phyloP scores from a whole-genome alignment of 805 yeast species.

The Candida piceae region DNA sequence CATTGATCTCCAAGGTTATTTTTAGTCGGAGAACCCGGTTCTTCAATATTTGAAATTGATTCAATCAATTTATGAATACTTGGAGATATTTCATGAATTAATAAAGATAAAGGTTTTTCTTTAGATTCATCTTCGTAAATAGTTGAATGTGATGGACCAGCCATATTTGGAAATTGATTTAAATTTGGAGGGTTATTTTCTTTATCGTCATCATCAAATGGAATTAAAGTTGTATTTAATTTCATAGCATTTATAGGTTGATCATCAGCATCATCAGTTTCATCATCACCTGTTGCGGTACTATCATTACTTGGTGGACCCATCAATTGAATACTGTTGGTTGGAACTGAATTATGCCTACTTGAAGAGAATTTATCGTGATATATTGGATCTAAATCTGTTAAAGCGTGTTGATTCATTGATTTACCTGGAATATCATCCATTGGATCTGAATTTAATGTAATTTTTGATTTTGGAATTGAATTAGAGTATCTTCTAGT shows the following conservation, averaged over 20 bases:
- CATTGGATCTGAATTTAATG: neutral
- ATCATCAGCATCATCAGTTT: slow-evolving; percentile 30
- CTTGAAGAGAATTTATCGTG: slow-evolving; percentile 5
- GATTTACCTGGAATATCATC: slow-evolving; percentile 11
- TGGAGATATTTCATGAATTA: slow-evolving; percentile 30
- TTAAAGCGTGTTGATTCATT: slow-evolving; percentile 16
- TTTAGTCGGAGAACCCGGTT: slow-evolving; percentile 26
- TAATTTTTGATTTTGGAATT: neutral
- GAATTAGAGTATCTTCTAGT: slow-evolving; percentile 1
- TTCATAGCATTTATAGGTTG: slow-evolving; percentile 42
- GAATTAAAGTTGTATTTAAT: slow-evolving; percentile 48
- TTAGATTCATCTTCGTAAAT: slow-evolving; percentile 3
- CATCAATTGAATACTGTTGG: neutral
- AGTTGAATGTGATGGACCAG: neutral
- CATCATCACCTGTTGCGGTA: slow-evolving; percentile 1
- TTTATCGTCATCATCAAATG: slow-evolving; percentile 39
- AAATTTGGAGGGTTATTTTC: slow-evolving; percentile 23
- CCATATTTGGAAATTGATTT: neutral
- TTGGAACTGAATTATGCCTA: neutral
- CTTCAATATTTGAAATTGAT: slow-evolving; percentile 23
- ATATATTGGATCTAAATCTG: slow-evolving; percentile 25
- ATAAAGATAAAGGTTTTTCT: slow-evolving; percentile 16
- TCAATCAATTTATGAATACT: slow-evolving; percentile 29
- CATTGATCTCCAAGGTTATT: slow-evolving; percentile 17
- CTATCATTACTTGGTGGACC: slow-evolving; percentile 1